phyloP scores from a whole-genome alignment of 495 filamentous ascomycete genomes.

The Delitschia confertaspora region DNA sequence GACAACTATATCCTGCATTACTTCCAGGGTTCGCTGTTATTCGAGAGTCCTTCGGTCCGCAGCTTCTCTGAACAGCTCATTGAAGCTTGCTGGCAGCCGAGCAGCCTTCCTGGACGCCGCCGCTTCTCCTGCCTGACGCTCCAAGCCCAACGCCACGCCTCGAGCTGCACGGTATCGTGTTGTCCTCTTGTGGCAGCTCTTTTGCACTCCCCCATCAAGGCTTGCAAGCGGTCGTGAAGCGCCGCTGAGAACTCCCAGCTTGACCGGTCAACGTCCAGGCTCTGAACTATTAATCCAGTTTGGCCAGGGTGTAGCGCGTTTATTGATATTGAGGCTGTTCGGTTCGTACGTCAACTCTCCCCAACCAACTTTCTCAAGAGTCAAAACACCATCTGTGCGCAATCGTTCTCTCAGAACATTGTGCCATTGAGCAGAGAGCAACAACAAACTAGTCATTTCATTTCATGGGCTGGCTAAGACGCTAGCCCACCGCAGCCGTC shows the following conservation, averaged over 20 bases:
- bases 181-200: conserved; percentile 9
- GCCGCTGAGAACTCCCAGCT: conserved; percentile 8
- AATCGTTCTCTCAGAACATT: neutral
- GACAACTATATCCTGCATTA: conserved; percentile 14
- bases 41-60: neutral
- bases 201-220: conserved; percentile 8
- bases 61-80: conserved; percentile 10
- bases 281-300: conserved; percentile 11
- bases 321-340: conserved; percentile 21
- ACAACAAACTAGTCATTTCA: conserved; percentile 5
- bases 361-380: no score
- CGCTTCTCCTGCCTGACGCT: conserved; percentile 21
- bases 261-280: conserved; percentile 17
- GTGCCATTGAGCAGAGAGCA: conserved; percentile 3
- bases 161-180: conserved; percentile 5
- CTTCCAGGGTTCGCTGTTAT: conserved; percentile 9
- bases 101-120: conserved; percentile 6
- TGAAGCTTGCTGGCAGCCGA: neutral
- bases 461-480: conserved; percentile 27
- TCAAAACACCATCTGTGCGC: no score
- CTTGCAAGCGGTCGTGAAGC: conserved; percentile 8
- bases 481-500: conserved; percentile 48
- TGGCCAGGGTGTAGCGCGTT: conserved; percentile 13
- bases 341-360: no score
- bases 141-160: conserved; percentile 22